Conservation (phyloP, 495 filamentous ascomycete species). For the Xylaria flabelliformis region DNA sequence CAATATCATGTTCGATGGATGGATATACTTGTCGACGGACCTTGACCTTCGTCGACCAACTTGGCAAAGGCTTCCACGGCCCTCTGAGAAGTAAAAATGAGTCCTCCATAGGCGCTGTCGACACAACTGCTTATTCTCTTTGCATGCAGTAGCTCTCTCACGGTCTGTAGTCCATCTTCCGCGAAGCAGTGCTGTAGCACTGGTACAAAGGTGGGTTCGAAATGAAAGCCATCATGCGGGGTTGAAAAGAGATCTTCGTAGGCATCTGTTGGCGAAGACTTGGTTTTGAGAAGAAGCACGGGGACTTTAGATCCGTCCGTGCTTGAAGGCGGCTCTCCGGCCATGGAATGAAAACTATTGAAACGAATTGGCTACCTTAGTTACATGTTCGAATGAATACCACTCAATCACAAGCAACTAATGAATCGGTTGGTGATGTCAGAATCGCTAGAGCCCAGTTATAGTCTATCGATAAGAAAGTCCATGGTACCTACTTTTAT, state of each 20-base stretch:
- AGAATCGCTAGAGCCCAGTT: background rate
- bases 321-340: slow-evolving; percentile 17
- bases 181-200: slow-evolving; percentile 76
- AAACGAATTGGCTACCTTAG: background rate
- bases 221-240: slow-evolving; percentile 47
- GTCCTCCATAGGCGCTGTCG: slow-evolving; percentile 69
- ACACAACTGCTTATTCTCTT: slow-evolving; percentile 40
- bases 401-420: slow-evolving; percentile 1
- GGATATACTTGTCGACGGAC: slow-evolving; percentile 25
- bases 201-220: slow-evolving; percentile 76
- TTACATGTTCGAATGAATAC: background rate
- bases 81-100: slow-evolving; percentile 94
- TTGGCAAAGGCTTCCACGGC: slow-evolving; percentile 84
- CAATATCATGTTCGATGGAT: background rate
- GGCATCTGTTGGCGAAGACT: slow-evolving; percentile 75
- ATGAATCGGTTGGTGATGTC: slow-evolving; percentile 12
- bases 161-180: slow-evolving; percentile 48
- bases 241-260: slow-evolving; percentile 78
- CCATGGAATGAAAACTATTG: slow-evolving; percentile 3
- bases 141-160: slow-evolving; percentile 45
- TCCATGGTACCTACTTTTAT: too few species aligned
- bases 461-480: slow-evolving; percentile 45
- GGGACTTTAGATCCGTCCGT: slow-evolving; percentile 50
- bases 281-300: slow-evolving; percentile 86
- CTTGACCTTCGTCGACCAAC: slow-evolving; percentile 63